These are phyloP conservation scores for Fusarium agapanthi DNA, from an alignment of 2,329 filamentous ascomycete species.

Conservation along the genomic window DNA sequence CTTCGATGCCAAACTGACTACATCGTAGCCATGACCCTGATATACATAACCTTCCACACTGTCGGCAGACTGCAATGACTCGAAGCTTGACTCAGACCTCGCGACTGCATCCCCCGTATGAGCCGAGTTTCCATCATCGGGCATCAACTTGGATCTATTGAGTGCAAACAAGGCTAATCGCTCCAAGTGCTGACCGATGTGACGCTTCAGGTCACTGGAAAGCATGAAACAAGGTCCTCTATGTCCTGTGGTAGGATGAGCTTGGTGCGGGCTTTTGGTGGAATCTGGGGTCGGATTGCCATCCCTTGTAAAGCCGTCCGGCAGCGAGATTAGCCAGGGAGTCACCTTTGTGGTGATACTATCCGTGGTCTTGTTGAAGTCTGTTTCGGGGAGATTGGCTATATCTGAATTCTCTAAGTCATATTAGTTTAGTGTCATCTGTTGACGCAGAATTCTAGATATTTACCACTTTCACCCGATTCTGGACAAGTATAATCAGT, in stretches of 20 bases:
- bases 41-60: not conserved
- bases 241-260: not conserved
- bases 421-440: not conserved
- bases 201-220: not conserved
- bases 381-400: not conserved
- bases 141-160: not conserved
- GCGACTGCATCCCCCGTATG: not conserved
- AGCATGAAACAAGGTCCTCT: not conserved
- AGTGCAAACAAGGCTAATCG: not conserved
- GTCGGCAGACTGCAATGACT: not conserved
- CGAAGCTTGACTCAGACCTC: not conserved
- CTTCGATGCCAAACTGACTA: not conserved
- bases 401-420: not conserved
- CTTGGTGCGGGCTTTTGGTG: fast-evolving
- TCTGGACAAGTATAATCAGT: not conserved
- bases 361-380: not conserved
- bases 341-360: not conserved
- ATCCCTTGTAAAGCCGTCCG: not conserved
- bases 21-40: not conserved
- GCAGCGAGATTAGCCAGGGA: not conserved
- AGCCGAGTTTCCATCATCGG: not conserved
- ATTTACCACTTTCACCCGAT: not conserved
- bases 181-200: not conserved
- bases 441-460: too few relatives aligned
- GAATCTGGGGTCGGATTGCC: too few relatives aligned